Percentiles rank a stretch among this genome's conserved stretches.
Conservation (phyloP, 2,329 filamentous ascomycete species). For the Aspergillus sp. region DNA sequence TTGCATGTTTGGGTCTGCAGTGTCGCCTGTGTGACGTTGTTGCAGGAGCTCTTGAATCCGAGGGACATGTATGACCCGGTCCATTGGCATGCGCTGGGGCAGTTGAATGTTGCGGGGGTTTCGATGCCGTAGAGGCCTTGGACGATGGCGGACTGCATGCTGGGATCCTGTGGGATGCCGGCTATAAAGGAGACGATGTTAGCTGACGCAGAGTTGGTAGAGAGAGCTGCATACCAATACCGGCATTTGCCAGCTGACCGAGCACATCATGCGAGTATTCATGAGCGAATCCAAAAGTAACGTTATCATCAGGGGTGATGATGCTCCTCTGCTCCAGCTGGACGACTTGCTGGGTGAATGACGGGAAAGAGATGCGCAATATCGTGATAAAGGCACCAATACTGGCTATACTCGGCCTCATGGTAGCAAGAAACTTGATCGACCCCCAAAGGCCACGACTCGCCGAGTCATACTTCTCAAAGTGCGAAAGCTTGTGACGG, state of each 20-base stretch:
- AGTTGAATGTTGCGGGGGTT: slow-evolving; percentile 13
- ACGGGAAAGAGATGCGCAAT: slow-evolving; percentile 14
- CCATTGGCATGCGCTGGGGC: slow-evolving; percentile 17
- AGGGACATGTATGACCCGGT: slow-evolving; percentile 15
- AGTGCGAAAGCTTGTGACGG: slow-evolving; percentile 11
- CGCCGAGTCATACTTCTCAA: slow-evolving; percentile 17
- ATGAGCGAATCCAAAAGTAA: slow-evolving; percentile 13
- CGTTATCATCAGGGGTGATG: background rate
- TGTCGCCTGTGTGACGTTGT: slow-evolving; percentile 16
- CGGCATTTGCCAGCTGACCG: background rate
- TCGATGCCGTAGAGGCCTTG: slow-evolving; percentile 15
- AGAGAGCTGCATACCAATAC: too few relatives aligned
- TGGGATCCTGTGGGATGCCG: slow-evolving; percentile 13
- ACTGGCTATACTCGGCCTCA: slow-evolving; percentile 15
- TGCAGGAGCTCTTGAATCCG: slow-evolving; percentile 15
- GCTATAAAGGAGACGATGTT: background rate
- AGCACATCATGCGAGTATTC: slow-evolving; percentile 5
- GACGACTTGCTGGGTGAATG: slow-evolving; percentile 18
- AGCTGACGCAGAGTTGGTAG: too few relatives aligned
- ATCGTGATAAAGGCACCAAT: slow-evolving; percentile 18
- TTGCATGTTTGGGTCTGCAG: slow-evolving; percentile 12
- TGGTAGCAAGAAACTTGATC: slow-evolving; percentile 2
- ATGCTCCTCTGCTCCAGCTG: slow-evolving; percentile 13
- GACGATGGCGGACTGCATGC: slow-evolving; percentile 17
- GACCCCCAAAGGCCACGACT: slow-evolving; percentile 18